phyloP scores from a whole-genome alignment of 257 asterid species.

The Ballota nigra region DNA sequence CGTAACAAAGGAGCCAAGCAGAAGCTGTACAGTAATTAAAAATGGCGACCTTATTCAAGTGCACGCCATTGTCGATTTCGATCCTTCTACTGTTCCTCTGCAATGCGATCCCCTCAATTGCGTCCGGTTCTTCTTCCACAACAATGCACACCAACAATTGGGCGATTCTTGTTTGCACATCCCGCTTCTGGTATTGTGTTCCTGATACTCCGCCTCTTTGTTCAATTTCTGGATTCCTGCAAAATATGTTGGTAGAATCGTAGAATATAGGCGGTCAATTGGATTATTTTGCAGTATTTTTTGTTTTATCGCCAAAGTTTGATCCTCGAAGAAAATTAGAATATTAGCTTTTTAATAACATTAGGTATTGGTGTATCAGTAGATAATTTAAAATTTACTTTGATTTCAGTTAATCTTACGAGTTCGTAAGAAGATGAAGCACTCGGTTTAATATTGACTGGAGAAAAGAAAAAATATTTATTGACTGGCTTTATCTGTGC shows the following conservation, averaged over 20 bases:
- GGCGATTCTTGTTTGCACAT: constrained; percentile 96
- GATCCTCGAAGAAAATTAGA: neutral
- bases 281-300: neutral
- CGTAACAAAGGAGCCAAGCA: neutral
- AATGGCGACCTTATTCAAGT: constrained; percentile 32
- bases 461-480: neutral
- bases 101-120: constrained; percentile 37
- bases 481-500: constrained; percentile 3
- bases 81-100: constrained; percentile 29
- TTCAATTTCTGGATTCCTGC: neutral
- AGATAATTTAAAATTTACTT: neutral
- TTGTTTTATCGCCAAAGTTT: neutral
- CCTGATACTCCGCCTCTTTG: neutral
- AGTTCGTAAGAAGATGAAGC: neutral
- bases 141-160: constrained; percentile 96
- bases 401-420: neutral
- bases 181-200: constrained; percentile 85
- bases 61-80: constrained; percentile 19
- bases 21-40: constrained; percentile 10
- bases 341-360: neutral
- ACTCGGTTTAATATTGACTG: neutral
- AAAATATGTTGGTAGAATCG: neutral
- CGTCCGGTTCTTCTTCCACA: constrained; percentile 50
- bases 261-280: neutral
- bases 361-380: constrained; percentile 7